Base-by-base conservation (phyloP, 139 green algal genomes). In the Chlamydomonas asymmetrica region DNA sequence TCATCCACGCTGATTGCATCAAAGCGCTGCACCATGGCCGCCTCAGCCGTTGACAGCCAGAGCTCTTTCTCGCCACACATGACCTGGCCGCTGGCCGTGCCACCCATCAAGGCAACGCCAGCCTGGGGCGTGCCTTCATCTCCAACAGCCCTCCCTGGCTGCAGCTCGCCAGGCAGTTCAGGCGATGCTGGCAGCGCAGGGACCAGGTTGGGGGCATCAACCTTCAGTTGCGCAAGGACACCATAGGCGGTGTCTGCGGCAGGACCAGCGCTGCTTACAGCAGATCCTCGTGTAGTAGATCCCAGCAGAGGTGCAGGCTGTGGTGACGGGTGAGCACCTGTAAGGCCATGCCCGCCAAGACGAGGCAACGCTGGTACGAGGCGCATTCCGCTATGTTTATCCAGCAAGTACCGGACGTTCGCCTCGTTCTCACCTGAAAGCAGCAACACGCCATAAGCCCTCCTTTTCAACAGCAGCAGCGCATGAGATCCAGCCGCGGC, bases 371-470 rank as follows among this genome's bases (percentile, higher is more conserved):
- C 82, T 13, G 76, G 52, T 29, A 89, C 85, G 41, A 95, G 80
- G 38, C 63, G 48, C 70, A 98, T 73, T 40, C 48, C 63, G 3
- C 84, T 65, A 71, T 93, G 95, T 2, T 4, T 87, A 74, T 98
- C 91, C 31, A 98, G 88, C 25, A 92, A 63, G 48, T 90, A 97
- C 0, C 91, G 80, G 52, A 98, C 92, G 65, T 94, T 93, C 62
- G 75, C 89, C 83, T 98, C 94, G 73, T 98, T 98, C 82, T 98
- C 94, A 23, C 81, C 89, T 95, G 81, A 63, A 72, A 1, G 0
- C n/a, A n/a, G n/a, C n/a, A n/a, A n/a, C n/a, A n/a, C n/a, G n/a
- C n/a, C n/a, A n/a, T n/a, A n/a, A n/a, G n/a, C n/a, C n/a, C n/a
- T n/a, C n/a, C n/a, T n/a, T n/a, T n/a, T n/a, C n/a, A n/a, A n/a